Conservation (phyloP, 2,329 filamentous ascomycete genomes). For the Colletotrichum sp. region DNA sequence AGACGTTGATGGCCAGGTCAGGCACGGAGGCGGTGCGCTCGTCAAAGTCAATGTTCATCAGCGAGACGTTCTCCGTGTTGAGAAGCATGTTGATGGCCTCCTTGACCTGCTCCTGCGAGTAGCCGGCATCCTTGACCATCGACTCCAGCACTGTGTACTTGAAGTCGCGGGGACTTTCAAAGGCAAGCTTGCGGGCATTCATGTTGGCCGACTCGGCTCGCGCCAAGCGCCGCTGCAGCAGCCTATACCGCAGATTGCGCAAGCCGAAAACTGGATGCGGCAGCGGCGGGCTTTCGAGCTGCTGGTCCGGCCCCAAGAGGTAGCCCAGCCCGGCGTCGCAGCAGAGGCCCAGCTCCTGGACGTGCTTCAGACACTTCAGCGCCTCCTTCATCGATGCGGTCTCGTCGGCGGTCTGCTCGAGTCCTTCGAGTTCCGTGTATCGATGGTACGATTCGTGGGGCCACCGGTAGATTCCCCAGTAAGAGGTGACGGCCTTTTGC, state of each 20-base stretch:
- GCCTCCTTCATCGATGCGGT: constrained; percentile 65
- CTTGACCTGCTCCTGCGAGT: constrained; percentile 29
- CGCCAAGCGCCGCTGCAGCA: constrained; percentile 10
- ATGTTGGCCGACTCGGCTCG: constrained; percentile 9
- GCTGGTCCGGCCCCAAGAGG: constrained; percentile 65
- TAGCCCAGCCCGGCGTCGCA: constrained; percentile 73
- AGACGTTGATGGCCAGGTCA: not conserved
- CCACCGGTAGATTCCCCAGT: constrained; percentile 72
- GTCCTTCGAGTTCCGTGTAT: constrained; percentile 61
- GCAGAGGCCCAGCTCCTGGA: constrained; percentile 69
- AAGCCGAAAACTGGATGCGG: constrained; percentile 39
- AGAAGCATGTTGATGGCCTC: constrained; percentile 40
- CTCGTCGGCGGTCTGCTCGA: constrained; percentile 70
- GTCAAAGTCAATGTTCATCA: constrained; percentile 36
- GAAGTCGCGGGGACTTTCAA: constrained; percentile 30
- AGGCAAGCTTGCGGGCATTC: constrained; percentile 25
- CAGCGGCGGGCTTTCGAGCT: constrained; percentile 45
- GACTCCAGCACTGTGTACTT: constrained; percentile 36
- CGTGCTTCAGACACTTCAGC: constrained; percentile 58
- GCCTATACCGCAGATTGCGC: constrained; percentile 6
- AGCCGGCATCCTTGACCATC: constrained; percentile 43
- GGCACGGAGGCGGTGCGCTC: constrained; percentile 25
- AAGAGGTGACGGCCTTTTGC: constrained; percentile 58
- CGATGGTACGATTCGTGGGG: constrained; percentile 63
- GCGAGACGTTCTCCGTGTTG: constrained; percentile 34